Evolutionary conservation across 345 rosid genomes (phyloP), one percentile per base, ranked within the genome.

Genomic region (Ceriops tagal): DNA sequence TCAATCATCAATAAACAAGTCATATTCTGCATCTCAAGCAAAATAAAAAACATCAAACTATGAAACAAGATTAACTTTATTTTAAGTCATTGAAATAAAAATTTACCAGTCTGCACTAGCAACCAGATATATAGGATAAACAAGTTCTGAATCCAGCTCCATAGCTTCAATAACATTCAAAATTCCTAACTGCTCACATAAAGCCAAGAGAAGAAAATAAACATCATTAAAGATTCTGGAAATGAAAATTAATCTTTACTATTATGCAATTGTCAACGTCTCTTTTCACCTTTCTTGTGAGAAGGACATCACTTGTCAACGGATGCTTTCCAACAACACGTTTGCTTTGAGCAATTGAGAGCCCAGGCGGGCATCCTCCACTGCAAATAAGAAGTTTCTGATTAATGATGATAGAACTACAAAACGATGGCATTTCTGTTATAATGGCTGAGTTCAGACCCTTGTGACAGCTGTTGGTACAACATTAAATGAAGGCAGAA

Each of bases 301-400:
- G 76, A 76, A 93, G 89, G 68, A 77, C 73, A 81, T 89, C 92
- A 76, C 73, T 86, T 76, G 79, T 89, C 81, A 91, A 81, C 30
- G 81, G 71, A 65, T 80, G 74, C 79, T 93, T 93, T 80, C 98
- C 98, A 11, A 77, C 55, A 66, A 93, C 81, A 62, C 88, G 83
- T 75, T 83, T 89, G 65, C 88, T 83, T 84, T 91, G 95, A 72
- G 82, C 79, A 78, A 77, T 67, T 78, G 98, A 93, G 65, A 93
- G 98, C 63, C 98, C 98, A 35, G 96, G 89, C 34, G 90, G 81
- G 77, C 85, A 72, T 74, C 89, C 96, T 76, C 89, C 92, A 20
- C 98, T 93, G 81, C 71, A 67, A 84, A 77, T 61, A 70, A 69
- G 13, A 1, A 76, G 68, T 59, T 71, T 58, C 58, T 69, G 18